Percentiles rank a stretch among this genome's conserved stretches.
These are phyloP conservation scores for Lophium mytilinum DNA, from an alignment of 495 filamentous ascomycete genomes.

Conservation along the genomic window DNA sequence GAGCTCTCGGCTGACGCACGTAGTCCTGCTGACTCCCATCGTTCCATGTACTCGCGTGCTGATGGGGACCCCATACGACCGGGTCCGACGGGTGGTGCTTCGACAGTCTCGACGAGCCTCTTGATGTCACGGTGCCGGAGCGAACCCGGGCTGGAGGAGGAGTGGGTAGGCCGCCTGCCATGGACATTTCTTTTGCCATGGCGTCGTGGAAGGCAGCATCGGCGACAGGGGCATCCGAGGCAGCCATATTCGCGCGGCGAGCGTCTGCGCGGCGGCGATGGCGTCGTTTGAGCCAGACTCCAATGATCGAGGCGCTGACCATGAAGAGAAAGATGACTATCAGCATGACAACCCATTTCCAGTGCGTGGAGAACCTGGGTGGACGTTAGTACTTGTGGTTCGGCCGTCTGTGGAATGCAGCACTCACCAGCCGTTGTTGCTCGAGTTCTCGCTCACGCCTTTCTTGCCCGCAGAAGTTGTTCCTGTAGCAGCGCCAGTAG, in stretches of 20 bases:
- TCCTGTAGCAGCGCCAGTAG: slow-evolving; percentile 22
- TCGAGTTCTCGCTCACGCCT: neutral
- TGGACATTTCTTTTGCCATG: neutral
- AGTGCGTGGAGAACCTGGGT: slow-evolving; percentile 18
- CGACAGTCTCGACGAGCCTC: slow-evolving; percentile 10
- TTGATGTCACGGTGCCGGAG: neutral
- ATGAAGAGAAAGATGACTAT: slow-evolving; percentile 30
- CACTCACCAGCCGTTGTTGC: slow-evolving; percentile 8
- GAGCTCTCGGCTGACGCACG: too few species aligned
- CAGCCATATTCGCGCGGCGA: slow-evolving; percentile 16
- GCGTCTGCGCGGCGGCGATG: slow-evolving; percentile 25
- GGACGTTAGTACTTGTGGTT: neutral
- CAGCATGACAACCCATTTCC: slow-evolving; percentile 34
- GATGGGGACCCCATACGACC: slow-evolving; percentile 20
- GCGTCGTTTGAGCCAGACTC: slow-evolving; percentile 25
- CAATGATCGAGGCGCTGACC: slow-evolving; percentile 23
- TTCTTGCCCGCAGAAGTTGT: slow-evolving; percentile 6
- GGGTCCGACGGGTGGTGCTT: slow-evolving; percentile 13
- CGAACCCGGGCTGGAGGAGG: neutral
- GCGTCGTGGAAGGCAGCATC: neutral
- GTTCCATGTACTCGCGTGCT: neutral
- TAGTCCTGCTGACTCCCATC: too few species aligned
- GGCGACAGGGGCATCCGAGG: slow-evolving; percentile 4
- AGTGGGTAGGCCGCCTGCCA: neutral
- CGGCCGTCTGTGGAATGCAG: neutral